A percentile compares a stretch with the other conserved stretches of the same genome.
Evolutionary conservation across 768 basidiomycete genomes (phyloP).

Genomic region (Rhizopogon roseolus): DNA sequence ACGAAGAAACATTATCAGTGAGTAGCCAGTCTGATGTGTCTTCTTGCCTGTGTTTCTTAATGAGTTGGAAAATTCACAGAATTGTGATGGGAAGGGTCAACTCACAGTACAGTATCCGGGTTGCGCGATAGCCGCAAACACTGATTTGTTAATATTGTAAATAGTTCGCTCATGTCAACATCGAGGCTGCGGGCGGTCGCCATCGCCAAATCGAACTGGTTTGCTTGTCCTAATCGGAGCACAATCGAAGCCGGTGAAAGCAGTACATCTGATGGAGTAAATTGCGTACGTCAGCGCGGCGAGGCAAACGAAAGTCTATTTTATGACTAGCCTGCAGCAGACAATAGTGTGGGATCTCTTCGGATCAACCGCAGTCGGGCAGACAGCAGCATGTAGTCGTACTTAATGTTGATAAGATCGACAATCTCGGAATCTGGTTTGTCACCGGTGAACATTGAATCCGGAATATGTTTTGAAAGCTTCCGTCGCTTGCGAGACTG

Average conservation of each 20-base stretch:
- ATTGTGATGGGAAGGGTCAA: conserved; percentile 6
- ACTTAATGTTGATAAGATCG: conserved; percentile 72
- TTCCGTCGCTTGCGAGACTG: conserved; percentile 70
- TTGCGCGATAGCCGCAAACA: conserved; percentile 73
- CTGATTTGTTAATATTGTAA: conserved; percentile 69
- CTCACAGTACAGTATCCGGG: conserved; percentile 56
- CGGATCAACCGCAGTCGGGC: conserved; percentile 73
- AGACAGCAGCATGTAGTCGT: conserved; percentile 70
- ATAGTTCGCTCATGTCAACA: conserved; percentile 86
- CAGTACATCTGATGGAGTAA: conserved; percentile 41
- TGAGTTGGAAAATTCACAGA: conserved; percentile 2
- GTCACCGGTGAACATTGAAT: conserved; percentile 58
- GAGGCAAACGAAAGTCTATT: background rate
- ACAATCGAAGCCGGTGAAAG: conserved; percentile 64
- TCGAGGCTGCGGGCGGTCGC: conserved; percentile 67
- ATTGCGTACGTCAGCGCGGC: conserved; percentile 1
- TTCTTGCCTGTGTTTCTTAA: conserved; percentile 46
- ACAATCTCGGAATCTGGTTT: conserved; percentile 75
- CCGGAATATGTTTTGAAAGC: conserved; percentile 73
- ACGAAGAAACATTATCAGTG: conserved; percentile 73
- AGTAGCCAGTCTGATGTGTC: conserved; percentile 80
- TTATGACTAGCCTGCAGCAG: conserved; percentile 55
- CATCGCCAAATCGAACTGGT: conserved; percentile 77
- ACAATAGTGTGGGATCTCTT: conserved; percentile 57
- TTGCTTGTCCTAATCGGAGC: conserved; percentile 70